Base-by-base conservation (phyloP, 768 basidiomycete genomes). In the Clitopilus hobsonii region DNA sequence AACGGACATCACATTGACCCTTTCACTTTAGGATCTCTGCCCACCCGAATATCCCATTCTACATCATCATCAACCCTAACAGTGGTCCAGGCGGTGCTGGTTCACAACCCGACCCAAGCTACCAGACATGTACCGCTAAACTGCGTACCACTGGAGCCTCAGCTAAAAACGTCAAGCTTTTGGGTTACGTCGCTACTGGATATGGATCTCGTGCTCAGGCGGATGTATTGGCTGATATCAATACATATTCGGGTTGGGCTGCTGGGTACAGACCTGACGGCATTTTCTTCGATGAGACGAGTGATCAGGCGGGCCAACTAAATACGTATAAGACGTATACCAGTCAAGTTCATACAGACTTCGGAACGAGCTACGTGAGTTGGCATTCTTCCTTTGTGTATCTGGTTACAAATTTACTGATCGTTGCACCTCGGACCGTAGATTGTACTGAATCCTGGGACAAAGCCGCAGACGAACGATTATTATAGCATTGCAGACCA, bases 211-310 rank as follows among this genome's bases (percentile, higher is more conserved):
- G 67, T 7, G 50, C 49, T 18, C 50, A 56, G n/a, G 41, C 63
- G 2, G 57, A 51, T 18, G 66, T 74, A 10, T 58, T 22, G 14
- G 41, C 57, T 5, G 70, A 72, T 26, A 60, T 73, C 29, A 38
- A 63, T 25, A 69, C 67, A 5, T 74, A 73, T 50, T 57, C 55
- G 4, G 54, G 57, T 1, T 74, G 73, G 73, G 52, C 54, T 0
- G 52, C 58, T 8, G 53, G 66, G 1, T 74, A 72, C 54, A 53
- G 61, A 8, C 63, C 61, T 0, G 61, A 67, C 18, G 72, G 73
- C 0, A 70, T 74, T 18, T 73, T 73, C 57, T 71, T 72, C 58
- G 72, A 74, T 48, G 64, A 74, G 56, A 68, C 64, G 2, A 51
- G 60, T 6, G 62, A 61, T 1, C 54, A 54, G 16, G 51, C 54